Base-by-base conservation (phyloP, 495 filamentous ascomycete genomes). In the Halenospora varia region DNA sequence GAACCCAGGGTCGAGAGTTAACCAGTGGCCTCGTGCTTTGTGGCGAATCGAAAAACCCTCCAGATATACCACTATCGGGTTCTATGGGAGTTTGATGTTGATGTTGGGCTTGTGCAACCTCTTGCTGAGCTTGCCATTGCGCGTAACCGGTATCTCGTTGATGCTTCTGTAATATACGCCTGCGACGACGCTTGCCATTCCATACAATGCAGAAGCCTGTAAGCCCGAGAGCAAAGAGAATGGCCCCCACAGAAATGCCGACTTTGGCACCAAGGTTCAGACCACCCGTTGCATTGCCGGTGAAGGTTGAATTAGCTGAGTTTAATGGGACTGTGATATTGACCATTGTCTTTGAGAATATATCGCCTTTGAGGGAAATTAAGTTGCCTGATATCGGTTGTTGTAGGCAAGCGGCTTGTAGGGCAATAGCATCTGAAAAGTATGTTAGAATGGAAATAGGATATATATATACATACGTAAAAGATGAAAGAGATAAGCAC, bases 401-500 rank as follows among this genome's bases (percentile, higher is more conserved):
- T 57, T 81, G 76, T 11, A 65, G 55, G 57, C 80, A 82, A 9
- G 74, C 80, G 48, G 75, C 77, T 45, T 76, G 62, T 1, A 82
- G 65, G 24, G 74, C 75, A 3, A 70, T 65, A 52, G 81, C 62
- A 56, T 71, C 76, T 79, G 40, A 19, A 26, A 24, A 29, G 26
- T 35, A n/a, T 35, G 19, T 56, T 19, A 39, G 56, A n/a, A n/a
- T n/a, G n/a, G n/a, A n/a, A n/a, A n/a, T n/a, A n/a, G n/a, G n/a
- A n/a, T n/a, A n/a, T n/a, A n/a, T n/a, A n/a, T n/a, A n/a, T n/a
- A n/a, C n/a, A n/a, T n/a, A n/a, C n/a, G n/a, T n/a, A n/a, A n/a
- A n/a, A n/a, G n/a, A n/a, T n/a, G n/a, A n/a, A n/a, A n/a, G n/a
- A n/a, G n/a, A n/a, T n/a, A n/a, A n/a, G n/a, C n/a, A n/a, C n/a